Evolutionary conservation across 1,139 yeast species (phyloP).

Genomic region (Pneumocystis wakefieldiae): DNA sequence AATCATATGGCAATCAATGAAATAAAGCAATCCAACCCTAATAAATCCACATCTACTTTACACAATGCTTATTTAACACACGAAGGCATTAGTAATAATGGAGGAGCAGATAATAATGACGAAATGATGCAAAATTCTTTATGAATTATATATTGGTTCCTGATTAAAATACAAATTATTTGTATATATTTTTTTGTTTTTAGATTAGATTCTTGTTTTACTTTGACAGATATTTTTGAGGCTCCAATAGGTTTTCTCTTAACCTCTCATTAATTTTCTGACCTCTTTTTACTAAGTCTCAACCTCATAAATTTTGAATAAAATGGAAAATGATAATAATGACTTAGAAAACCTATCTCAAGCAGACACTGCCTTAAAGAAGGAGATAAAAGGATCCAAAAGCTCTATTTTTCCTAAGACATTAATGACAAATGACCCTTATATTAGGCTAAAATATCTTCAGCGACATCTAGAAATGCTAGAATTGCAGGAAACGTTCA

Average conservation of each 20-base stretch:
- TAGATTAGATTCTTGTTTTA: not conserved
- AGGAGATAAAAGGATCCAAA: not conserved
- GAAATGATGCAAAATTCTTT: not conserved
- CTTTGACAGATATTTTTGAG: not conserved
- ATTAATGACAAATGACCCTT: constrained; percentile 39
- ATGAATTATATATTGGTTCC: not conserved
- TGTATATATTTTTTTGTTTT: not conserved
- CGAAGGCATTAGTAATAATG: not conserved
- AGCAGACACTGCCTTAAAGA: not conserved
- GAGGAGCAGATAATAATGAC: not conserved
- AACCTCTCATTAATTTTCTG: no score
- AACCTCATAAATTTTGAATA: not conserved
- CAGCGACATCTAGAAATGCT: constrained; percentile 80
- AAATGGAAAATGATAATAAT: not conserved
- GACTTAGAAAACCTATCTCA: not conserved
- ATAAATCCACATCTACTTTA: not conserved
- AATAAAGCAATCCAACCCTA: not conserved
- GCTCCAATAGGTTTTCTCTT: no score
- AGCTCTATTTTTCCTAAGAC: not conserved
- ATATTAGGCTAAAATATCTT: constrained; percentile 66
- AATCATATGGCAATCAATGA: not conserved
- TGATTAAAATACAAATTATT: not conserved
- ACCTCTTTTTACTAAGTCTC: not conserved
- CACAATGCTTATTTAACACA: not conserved
- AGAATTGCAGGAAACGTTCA: constrained; percentile 73